Evolutionary conservation across 176 grass and related monocot genomes (phyloP).

Genomic region (Guadua angustifolia): DNA sequence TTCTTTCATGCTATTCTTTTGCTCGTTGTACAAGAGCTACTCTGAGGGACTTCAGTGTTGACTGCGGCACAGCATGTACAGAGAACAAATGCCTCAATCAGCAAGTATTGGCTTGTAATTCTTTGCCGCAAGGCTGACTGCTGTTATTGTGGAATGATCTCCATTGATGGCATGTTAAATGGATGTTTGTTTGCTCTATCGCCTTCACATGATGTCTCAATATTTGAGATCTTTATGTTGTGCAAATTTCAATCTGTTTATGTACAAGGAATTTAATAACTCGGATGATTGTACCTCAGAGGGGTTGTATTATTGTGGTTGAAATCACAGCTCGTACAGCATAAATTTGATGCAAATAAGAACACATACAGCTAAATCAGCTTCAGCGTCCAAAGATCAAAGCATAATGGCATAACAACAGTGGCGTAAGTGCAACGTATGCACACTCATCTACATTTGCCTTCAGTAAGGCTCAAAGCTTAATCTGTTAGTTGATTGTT

Average conservation of each 20-base stretch:
- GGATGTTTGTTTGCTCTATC: neutral
- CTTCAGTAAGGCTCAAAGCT: neutral
- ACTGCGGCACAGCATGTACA: constrained; percentile 19
- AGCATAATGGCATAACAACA: neutral
- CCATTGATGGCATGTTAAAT: neutral
- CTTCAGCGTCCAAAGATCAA: neutral
- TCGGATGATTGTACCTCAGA: neutral
- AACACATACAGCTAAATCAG: neutral
- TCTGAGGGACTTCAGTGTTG: constrained; percentile 16
- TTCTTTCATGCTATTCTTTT: constrained; percentile 27
- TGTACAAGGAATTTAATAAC: neutral
- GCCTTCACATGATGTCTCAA: neutral
- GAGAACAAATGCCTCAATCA: neutral
- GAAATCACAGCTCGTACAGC: neutral
- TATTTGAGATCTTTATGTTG: neutral
- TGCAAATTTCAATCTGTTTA: neutral
- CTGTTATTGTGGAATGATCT: neutral
- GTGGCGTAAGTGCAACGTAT: neutral
- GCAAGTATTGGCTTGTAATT: neutral
- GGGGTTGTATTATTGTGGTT: neutral
- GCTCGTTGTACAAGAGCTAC: constrained; percentile 36
- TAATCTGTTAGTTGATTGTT: neutral
- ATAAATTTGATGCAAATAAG: neutral
- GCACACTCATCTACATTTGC: neutral
- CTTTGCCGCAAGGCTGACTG: neutral